Conservation (phyloP, 352 stramenopile species). For the Pythium sukuiense region DNA sequence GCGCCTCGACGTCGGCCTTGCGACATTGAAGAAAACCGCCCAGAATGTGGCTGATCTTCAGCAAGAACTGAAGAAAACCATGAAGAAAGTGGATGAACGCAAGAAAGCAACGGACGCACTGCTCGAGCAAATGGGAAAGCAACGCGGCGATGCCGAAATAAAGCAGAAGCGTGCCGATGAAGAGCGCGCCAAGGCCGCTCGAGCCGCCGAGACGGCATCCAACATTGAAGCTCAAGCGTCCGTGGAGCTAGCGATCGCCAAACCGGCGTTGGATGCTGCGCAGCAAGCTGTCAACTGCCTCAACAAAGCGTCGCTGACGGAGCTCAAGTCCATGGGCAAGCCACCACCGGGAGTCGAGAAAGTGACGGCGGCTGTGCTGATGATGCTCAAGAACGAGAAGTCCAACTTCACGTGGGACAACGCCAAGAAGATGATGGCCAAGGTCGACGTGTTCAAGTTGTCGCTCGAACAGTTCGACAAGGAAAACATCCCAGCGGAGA, state of each 20-base stretch:
- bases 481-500: constrained; percentile 88
- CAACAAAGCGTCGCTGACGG: constrained; percentile 87
- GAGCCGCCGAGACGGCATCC: constrained; percentile 63
- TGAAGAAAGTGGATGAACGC: constrained; percentile 90
- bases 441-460: constrained; percentile 92
- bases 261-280: constrained; percentile 81
- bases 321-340: constrained; percentile 90
- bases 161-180: constrained; percentile 84
- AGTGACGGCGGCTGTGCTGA: constrained; percentile 87
- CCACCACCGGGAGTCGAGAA: constrained; percentile 87
- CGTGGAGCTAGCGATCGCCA: constrained; percentile 71
- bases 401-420: constrained; percentile 95
- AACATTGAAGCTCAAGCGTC: constrained; percentile 72
- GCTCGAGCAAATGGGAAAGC: constrained; percentile 88
- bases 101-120: constrained; percentile 87
- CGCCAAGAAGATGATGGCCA: constrained; percentile 96
- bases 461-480: constrained; percentile 90
- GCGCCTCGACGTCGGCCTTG: constrained; percentile 80
- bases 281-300: constrained; percentile 89
- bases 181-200: constrained; percentile 70
- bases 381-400: constrained; percentile 93
- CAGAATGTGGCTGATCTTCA: constrained; percentile 78
- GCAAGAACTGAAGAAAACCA: constrained; percentile 83
- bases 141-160: constrained; percentile 86
- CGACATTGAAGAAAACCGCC: constrained; percentile 84